Evolutionary conservation across 208 protist genomes (phyloP), one percentile per base, ranked within the genome.

Genomic region (Kentomonas sorsogonicus): DNA sequence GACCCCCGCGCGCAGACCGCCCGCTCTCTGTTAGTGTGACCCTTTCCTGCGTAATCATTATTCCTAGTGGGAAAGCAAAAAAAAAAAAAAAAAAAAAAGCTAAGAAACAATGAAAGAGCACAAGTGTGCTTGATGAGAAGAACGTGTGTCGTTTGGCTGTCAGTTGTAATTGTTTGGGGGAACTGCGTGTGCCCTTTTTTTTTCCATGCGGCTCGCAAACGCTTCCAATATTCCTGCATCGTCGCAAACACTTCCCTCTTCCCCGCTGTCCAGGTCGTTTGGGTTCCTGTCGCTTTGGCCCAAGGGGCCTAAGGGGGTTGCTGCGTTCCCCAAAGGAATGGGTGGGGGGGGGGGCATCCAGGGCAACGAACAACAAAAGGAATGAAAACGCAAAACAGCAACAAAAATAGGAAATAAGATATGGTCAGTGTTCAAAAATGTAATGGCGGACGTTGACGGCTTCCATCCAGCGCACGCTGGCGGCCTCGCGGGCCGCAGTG

Each of bases 361-460:
- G 22, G 22, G 10, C 7, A 29, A 10, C 10, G 0, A 23, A 22
- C 44, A 64, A 20, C 4, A 25, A 23, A 18, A 18, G 40, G n/a
- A 6, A 45, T 45, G 5, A 23, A 23, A 45, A 18, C 5, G 16
- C 20, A 25, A 45, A 16, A 16, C 5, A 45, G 40, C 5, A 22
- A 3, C 5, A 45, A 16, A 4, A 45, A 16, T 23, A 7, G 40
- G n/a, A 6, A 7, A 16, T 5, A 7, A 7, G 4, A 20, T 9
- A 2, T 6, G 16, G 6, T 59, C 51, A 69, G 16, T 66, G 48
- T 26, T 73, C 59, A 31, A 87, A 79, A 1, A 78, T 5, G 53
- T 80, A 80, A 50, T 80, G 57, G 10, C 75, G 67, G 22, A 75
- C 59, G 55, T 80, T 83, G 15, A 66, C 72, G 1, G 40, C 53